These are phyloP conservation scores for Hyaloscypha finlandica DNA, from an alignment of 495 filamentous ascomycete genomes.

Conservation along the genomic window DNA sequence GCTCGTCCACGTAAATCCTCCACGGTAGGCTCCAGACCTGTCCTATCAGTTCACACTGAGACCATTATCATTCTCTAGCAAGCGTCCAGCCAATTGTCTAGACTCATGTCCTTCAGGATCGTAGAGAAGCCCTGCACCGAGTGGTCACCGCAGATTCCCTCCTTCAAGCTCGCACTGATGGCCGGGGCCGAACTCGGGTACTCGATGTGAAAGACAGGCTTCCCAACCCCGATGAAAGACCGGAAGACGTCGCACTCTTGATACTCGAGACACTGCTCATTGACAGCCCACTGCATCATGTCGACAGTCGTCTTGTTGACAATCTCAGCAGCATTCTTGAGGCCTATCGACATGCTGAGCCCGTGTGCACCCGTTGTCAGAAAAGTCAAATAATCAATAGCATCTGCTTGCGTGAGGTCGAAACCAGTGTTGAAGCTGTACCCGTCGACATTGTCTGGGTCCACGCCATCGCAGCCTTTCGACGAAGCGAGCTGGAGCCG, in stretches of 20 bases:
- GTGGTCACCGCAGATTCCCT: conserved; percentile 37
- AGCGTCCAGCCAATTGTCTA: conserved; percentile 59
- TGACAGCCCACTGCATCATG: conserved; percentile 66
- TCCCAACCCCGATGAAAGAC: conserved; percentile 56
- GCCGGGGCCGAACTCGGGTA: conserved; percentile 51
- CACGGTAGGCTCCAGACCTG: too few relatives aligned
- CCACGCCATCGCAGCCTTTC: conserved; percentile 64
- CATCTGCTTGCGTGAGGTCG: conserved; percentile 52
- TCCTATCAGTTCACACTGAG: too few relatives aligned
- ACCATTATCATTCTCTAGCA: conserved; percentile 33
- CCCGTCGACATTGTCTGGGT: conserved; percentile 73
- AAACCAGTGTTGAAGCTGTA: conserved; percentile 63
- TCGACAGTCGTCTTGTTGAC: conserved; percentile 52
- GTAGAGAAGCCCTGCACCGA: conserved; percentile 58
- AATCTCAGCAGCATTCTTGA: conserved; percentile 68
- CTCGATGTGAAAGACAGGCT: conserved; percentile 77
- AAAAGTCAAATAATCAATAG: conserved; percentile 60
- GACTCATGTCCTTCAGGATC: conserved; percentile 62
- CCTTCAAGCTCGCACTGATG: conserved; percentile 36
- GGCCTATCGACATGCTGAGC: conserved; percentile 53
- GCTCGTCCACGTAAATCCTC: too few relatives aligned
- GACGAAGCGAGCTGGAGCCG: conserved; percentile 56
- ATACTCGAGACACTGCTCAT: conserved; percentile 70
- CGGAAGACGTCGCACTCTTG: conserved; percentile 57
- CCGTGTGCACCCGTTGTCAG: conserved; percentile 53